phyloP scores from a whole-genome alignment of 2,329 filamentous ascomycete species.

The Penicillium sp. region DNA sequence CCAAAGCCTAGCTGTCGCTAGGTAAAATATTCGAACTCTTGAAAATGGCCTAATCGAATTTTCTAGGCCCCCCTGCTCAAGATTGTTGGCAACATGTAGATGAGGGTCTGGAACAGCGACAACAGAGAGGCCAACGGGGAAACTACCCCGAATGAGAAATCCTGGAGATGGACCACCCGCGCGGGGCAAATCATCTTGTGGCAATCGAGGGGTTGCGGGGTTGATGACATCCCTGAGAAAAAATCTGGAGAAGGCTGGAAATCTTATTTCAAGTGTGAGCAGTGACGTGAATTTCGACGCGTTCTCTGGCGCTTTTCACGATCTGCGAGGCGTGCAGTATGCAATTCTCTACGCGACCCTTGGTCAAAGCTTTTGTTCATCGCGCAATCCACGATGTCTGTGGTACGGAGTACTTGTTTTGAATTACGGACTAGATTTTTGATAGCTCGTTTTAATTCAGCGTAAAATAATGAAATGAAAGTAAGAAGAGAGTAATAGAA shows the following conservation, averaged over 20 bases:
- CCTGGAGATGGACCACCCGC: too few species aligned
- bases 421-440: too few species aligned
- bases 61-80: too few species aligned
- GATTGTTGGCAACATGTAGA: background rate
- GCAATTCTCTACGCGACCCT: background rate
- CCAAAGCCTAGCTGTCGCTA: background rate
- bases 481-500: too few species aligned
- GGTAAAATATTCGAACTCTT: background rate
- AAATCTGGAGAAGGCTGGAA: background rate
- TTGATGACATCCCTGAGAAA: background rate
- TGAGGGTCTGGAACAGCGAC: too few species aligned
- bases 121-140: slow-evolving; percentile 1
- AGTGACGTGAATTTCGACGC: background rate
- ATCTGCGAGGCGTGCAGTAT: background rate
- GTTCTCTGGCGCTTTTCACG: background rate
- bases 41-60: background rate
- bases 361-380: too few species aligned
- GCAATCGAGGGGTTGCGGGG: background rate
- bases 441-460: too few species aligned
- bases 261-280: background rate
- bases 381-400: too few species aligned
- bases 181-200: background rate
- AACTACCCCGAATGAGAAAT: slow-evolving; percentile 13
- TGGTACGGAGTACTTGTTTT: too few species aligned
- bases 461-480: too few species aligned